phyloP scores from a whole-genome alignment of 1,139 yeast genomes.

The Yamadazyma conglobata region DNA sequence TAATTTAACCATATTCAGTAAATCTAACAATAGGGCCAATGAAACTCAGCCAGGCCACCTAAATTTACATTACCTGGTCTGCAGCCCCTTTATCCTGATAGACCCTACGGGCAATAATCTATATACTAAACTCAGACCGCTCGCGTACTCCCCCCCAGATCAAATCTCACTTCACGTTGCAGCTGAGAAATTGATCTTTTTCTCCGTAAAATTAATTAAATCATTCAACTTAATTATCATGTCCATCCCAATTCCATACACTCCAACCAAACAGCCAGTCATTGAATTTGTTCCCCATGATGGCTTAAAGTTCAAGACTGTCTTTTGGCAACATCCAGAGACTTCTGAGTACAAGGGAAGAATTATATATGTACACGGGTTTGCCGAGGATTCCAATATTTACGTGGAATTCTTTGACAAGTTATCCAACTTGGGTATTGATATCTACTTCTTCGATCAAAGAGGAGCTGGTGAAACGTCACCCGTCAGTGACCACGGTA shows the following conservation, averaged over 20 bases:
- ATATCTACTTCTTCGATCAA: slow-evolving; percentile 76
- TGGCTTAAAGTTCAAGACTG: slow-evolving; percentile 39
- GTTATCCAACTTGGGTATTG: slow-evolving; percentile 61
- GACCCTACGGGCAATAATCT: too few relatives aligned
- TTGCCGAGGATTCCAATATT: slow-evolving; percentile 58
- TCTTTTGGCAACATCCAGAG: slow-evolving; percentile 38
- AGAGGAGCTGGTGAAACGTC: slow-evolving; percentile 85
- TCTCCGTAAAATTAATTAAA: not conserved
- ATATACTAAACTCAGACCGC: too few relatives aligned
- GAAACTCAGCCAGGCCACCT: too few relatives aligned
- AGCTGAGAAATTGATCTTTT: not conserved
- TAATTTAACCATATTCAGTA: too few relatives aligned
- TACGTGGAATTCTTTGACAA: slow-evolving; percentile 61
- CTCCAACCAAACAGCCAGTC: slow-evolving; percentile 29
- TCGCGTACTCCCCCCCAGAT: too few relatives aligned
- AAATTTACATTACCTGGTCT: too few relatives aligned
- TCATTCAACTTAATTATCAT: too few relatives aligned
- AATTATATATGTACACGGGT: slow-evolving; percentile 74
- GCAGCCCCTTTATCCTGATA: too few relatives aligned
- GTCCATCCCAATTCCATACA: slow-evolving; percentile 28
- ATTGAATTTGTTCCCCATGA: slow-evolving; percentile 29
- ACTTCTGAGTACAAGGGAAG: slow-evolving; percentile 46
- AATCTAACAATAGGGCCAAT: too few relatives aligned
- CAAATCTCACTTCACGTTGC: too few relatives aligned
- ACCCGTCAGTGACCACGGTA: slow-evolving; percentile 56